Percentiles rank a stretch among this genome's conserved stretches.
Evolutionary conservation across 2,329 filamentous ascomycete species (phyloP).

Genomic region (Cadophora gregata): DNA sequence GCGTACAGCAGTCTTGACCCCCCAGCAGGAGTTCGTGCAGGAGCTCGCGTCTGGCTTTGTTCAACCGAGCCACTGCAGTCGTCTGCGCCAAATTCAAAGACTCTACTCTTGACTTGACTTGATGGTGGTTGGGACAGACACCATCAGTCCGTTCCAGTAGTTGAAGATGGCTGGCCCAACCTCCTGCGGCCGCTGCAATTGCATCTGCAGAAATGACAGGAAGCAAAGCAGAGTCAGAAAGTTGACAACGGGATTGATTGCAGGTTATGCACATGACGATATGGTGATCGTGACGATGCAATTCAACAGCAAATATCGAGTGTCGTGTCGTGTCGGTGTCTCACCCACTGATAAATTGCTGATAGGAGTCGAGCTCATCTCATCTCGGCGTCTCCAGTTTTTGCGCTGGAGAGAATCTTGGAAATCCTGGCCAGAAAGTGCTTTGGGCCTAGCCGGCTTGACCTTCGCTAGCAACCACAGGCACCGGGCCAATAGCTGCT

Average conservation of each 20-base stretch:
- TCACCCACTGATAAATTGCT: not conserved
- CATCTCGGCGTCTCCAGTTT: slow-evolving; percentile 22
- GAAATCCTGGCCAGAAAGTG: not conserved
- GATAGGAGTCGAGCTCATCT: slow-evolving; percentile 21
- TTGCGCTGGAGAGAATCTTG: slow-evolving; percentile 18
- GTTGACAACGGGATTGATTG: not conserved
- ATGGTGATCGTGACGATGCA: slow-evolving; percentile 9
- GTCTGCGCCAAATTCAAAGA: not conserved
- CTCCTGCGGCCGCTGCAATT: not conserved
- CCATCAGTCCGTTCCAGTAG: not conserved
- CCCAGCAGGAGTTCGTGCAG: slow-evolving; percentile 20
- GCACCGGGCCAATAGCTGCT: not conserved
- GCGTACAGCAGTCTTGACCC: not conserved
- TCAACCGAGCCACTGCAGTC: too few species aligned
- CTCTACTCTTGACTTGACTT: not conserved
- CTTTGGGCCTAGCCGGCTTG: slow-evolving; percentile 7
- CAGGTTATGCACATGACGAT: slow-evolving; percentile 1
- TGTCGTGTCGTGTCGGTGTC: not conserved
- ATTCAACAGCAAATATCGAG: not conserved
- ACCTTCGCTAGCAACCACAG: not conserved
- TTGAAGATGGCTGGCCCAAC: not conserved
- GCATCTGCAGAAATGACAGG: not conserved
- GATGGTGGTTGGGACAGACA: slow-evolving; percentile 7
- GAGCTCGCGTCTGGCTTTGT: slow-evolving; percentile 21
- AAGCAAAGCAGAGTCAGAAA: not conserved